Evolutionary conservation across 176 grass and related monocot species (phyloP), one percentile per base, ranked within the genome.

Genomic region (Cocos nucifera): DNA sequence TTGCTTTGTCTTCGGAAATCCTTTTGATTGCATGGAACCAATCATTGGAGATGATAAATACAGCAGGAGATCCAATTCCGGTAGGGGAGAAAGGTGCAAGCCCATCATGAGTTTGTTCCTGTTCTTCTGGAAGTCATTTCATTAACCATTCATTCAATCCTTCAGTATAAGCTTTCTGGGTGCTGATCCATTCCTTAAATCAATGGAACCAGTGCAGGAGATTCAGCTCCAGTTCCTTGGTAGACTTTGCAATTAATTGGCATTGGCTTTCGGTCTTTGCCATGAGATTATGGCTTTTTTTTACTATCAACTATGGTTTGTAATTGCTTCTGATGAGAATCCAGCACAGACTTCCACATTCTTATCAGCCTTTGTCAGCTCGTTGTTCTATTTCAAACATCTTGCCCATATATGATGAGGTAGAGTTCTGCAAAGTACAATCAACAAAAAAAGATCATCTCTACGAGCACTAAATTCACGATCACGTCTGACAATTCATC

Each of bases 1-100:
- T 26, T 24, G 70, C 63, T 19, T 88, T 89, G 2, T 26, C 77
- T 30, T 82, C 80, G 6, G 87, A 84, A 49, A 89, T 79, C 39
- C 49, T 75, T 14, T 83, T 70, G 0, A 76, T 85, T 3, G 71
- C 87, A 69, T 85, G 81, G 28, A 60, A 75, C 93, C 93, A 98
- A 59, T 98, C 93, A 56, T 92, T 92, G 28, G 84, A 79, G 24
- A 92, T 67, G 17, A 98, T 0, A 59, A 86, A 92, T 67, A 57
- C 68, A 17, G 76, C 51, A 0, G 70, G 84, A 0, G 84, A 77
- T 0, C 77, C 79, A 51, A 92, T 62, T 65, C 44, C 83, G 22
- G 73, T 67, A 1, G 93, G 93, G 53, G 93, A 98, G 65, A 86
- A 98, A 51, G 93, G 93, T 17, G 84, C 84, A 28, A 73, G 59